Evolutionary conservation across 1,284 basidiomycete species (phyloP).

Genomic region (Ustilago sp.): DNA sequence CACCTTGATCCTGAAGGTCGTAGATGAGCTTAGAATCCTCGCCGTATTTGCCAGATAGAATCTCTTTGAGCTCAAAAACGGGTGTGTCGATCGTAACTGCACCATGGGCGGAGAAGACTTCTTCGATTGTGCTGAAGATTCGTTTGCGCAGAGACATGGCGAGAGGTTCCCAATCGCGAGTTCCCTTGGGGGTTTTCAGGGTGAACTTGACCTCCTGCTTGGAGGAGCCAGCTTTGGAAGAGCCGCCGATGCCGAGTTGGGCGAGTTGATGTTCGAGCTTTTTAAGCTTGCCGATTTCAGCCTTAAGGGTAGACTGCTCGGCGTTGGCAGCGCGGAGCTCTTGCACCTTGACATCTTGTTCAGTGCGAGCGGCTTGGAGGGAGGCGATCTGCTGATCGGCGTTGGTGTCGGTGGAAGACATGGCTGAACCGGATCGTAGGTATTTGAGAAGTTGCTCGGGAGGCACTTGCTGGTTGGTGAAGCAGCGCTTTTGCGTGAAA

Average conservation of each 20-base stretch:
- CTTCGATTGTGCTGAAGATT: conserved; percentile 89
- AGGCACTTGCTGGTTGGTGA: conserved; percentile 29
- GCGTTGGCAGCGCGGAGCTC: conserved; percentile 53
- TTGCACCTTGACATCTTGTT: conserved; percentile 61
- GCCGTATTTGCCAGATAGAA: conserved; percentile 84
- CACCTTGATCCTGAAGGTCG: conserved; percentile 98
- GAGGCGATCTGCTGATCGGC: conserved; percentile 17
- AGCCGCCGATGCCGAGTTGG: conserved; percentile 40
- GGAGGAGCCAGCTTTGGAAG: conserved; percentile 33
- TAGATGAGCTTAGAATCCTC: conserved; percentile 99
- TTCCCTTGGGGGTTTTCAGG: conserved; percentile 77
- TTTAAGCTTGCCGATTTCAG: conserved; percentile 57
- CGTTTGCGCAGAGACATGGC: conserved; percentile 92
- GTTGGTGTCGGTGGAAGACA: conserved; percentile 29
- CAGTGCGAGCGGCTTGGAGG: conserved; percentile 49
- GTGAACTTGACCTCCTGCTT: conserved; percentile 61
- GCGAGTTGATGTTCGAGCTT: conserved; percentile 56
- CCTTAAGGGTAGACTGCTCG: conserved; percentile 44
- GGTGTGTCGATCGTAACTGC: conserved; percentile 95
- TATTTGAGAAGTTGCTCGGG: conserved; percentile 32
- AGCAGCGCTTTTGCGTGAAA: conserved; percentile 13
- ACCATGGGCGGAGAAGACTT: conserved; percentile 88
- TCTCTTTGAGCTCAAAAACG: conserved; percentile 96
- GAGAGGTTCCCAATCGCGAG: conserved; percentile 92
- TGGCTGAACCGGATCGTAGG: conserved; percentile 18